Evolutionary conservation across 371 early-diverging fungal genomes (phyloP).

Genomic region (Mucor racemosus): DNA sequence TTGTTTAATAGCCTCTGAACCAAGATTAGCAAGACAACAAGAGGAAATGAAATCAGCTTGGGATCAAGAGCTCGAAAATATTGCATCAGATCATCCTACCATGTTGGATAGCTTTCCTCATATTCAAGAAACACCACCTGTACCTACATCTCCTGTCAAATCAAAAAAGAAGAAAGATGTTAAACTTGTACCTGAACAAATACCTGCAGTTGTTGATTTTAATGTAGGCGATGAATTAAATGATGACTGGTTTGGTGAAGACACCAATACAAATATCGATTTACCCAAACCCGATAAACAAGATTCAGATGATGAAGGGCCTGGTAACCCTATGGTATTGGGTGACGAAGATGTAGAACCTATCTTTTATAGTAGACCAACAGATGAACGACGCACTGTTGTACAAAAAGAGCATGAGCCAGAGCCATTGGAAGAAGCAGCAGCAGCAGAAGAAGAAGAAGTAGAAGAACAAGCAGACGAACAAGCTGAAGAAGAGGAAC

Average conservation of each 20-base stretch:
- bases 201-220: slow-evolving; percentile 52
- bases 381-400: neutral
- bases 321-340: slow-evolving; percentile 63
- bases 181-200: slow-evolving; percentile 24
- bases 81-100: slow-evolving; percentile 35
- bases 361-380: slow-evolving; percentile 25
- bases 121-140: slow-evolving; percentile 41
- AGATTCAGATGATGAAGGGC: slow-evolving; percentile 42
- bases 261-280: slow-evolving; percentile 3
- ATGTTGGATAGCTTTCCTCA: slow-evolving; percentile 12
- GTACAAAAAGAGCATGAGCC: neutral
- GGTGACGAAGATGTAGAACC: slow-evolving; percentile 63
- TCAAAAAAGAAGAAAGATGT: slow-evolving; percentile 35
- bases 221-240: slow-evolving; percentile 48
- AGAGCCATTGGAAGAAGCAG: neutral
- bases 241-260: slow-evolving; percentile 63
- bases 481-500: slow-evolving; percentile 6
- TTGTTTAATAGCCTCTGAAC: slow-evolving; percentile 33
- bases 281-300: slow-evolving; percentile 1
- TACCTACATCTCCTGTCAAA: slow-evolving; percentile 49
- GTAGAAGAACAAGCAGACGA: slow-evolving; percentile 8
- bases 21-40: slow-evolving; percentile 39
- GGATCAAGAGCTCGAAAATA: slow-evolving; percentile 46
- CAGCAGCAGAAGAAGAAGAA: slow-evolving; percentile 12
- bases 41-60: slow-evolving; percentile 44